Evolutionary conservation across 768 basidiomycete genomes (phyloP), one percentile per base, ranked within the genome.

Genomic region (Naganishia vaughanmartiniae): DNA sequence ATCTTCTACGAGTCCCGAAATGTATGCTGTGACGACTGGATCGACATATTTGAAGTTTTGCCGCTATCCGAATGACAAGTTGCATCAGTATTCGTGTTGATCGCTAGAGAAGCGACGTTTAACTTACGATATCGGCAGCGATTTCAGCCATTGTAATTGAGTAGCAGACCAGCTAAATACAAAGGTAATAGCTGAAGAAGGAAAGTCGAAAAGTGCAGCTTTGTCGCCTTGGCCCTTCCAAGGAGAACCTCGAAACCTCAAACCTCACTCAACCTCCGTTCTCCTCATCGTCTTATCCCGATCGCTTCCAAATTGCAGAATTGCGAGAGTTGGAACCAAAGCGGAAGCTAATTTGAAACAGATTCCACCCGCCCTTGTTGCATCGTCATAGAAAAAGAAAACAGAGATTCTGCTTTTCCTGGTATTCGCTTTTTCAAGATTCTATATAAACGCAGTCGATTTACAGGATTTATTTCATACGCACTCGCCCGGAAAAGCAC

Each of bases 1-100:
- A 66, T 82, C 81, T 17, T 81, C 80, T 31, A 82, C 80, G 30
- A 82, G 69, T 19, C 80, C 80, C 36, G 80, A 75, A 45, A 82
- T 82, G 74, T 82, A 82, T 2, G 79, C 78, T 10, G 81, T 79
- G 55, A 82, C 80, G 15, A 80, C 77, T 66, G 80, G 80, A 65
- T 82, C 81, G 19, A 81, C 80, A n/a, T 78, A 73, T 15, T 79
- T 77, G 54, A 82, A 81, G 21, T 79, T 77, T 24, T 46, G 77
- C 67, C 80, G 77, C 54, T 66, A 19, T 33, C 34, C 19, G n/a
- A 68, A 17, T 6, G 39, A 31, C 10, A 19, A 56, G n/a, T 39
- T 10, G 15, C 15, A 36, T 66, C 28, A 65, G 54, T 34, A 34
- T 31, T 42, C 17, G 5, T 21, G 0, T 28, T 34, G 10, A n/a